Percentiles rank a stretch among this genome's conserved stretches.
phyloP scores from a whole-genome alignment of 2,329 filamentous ascomycete species.

The Colletotrichum tamarilloi region DNA sequence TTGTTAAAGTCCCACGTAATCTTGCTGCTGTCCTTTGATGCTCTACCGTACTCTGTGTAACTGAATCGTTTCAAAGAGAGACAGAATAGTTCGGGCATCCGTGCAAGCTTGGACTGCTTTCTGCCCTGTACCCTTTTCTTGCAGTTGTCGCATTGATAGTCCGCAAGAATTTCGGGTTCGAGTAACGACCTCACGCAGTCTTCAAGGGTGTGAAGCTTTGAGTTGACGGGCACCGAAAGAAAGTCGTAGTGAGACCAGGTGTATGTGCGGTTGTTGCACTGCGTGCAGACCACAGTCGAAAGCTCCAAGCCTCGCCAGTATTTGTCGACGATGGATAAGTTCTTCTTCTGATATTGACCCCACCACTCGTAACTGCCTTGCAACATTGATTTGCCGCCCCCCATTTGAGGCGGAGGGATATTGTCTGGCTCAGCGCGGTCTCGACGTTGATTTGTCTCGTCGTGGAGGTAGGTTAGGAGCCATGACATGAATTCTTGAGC shows the following conservation, averaged over 20 bases:
- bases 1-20: conserved; percentile 82
- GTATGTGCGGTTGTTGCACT: conserved; percentile 61
- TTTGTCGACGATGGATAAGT: conserved; percentile 80
- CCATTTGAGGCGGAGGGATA: conserved; percentile 44
- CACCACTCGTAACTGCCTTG: conserved; percentile 80
- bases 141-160: conserved; percentile 81
- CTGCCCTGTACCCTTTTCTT: conserved; percentile 74
- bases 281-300: conserved; percentile 75
- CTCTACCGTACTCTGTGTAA: conserved; percentile 35
- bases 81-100: conserved; percentile 82
- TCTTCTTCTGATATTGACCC: conserved; percentile 75
- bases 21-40: conserved; percentile 74
- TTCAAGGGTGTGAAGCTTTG: conserved; percentile 53
- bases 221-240: conserved; percentile 56
- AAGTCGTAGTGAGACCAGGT: conserved; percentile 64
- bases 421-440: conserved; percentile 37
- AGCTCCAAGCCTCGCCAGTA: conserved; percentile 84
- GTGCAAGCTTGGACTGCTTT: conserved; percentile 79
- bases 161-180: conserved; percentile 73
- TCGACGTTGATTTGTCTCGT: conserved; percentile 80
- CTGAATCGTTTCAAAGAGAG: conserved; percentile 75
- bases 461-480: conserved; percentile 82
- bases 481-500: conserved; percentile 91
- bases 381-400: conserved; percentile 45
- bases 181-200: conserved; percentile 79